phyloP scores from a whole-genome alignment of 1,284 basidiomycete species.

The Ganoderma lingzhi region DNA sequence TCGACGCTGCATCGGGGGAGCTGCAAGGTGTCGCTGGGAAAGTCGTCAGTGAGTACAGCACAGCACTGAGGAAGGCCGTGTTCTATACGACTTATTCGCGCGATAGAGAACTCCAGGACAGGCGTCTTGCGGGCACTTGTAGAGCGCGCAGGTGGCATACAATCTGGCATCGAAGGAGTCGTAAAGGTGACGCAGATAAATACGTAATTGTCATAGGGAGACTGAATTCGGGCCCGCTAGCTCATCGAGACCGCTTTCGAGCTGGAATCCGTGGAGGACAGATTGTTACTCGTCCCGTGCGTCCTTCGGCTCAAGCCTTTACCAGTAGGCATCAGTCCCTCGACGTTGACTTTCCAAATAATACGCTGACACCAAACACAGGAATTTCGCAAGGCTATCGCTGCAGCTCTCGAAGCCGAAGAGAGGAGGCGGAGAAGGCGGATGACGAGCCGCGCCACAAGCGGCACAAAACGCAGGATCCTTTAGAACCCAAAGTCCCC shows the following conservation, averaged over 20 bases:
- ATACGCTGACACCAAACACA: conserved; percentile 30
- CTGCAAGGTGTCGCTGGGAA: conserved; percentile 62
- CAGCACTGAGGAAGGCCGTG: conserved; percentile 33
- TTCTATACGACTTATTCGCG: conserved; percentile 13
- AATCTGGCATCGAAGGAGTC: conserved; percentile 50
- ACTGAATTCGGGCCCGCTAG: conserved; percentile 45
- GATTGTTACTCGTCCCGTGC: conserved; percentile 53
- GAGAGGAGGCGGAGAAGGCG: conserved; percentile 26
- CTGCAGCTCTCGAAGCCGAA: conserved; percentile 17
- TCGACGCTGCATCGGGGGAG: conserved; percentile 67
- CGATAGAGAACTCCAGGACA: conserved; percentile 60
- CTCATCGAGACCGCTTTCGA: conserved; percentile 69
- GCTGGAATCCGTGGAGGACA: conserved; percentile 50
- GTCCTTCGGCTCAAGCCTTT: conserved; percentile 56
- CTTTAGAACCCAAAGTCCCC: conserved; percentile 77
- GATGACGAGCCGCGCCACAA: conserved; percentile 26
- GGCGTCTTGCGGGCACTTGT: conserved; percentile 78
- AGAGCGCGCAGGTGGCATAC: conserved; percentile 65
- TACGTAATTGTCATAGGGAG: fast-evolving
- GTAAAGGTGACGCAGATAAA: conserved; percentile 53
- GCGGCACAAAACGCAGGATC: conserved; percentile 40
- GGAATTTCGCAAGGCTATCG: conserved; percentile 45
- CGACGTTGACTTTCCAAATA: not conserved
- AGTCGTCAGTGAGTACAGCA: conserved; percentile 57
- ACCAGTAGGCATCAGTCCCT: conserved; percentile 11